phyloP scores from a whole-genome alignment of 371 early-diverging fungal genomes.

The Gilbertella persicaria region DNA sequence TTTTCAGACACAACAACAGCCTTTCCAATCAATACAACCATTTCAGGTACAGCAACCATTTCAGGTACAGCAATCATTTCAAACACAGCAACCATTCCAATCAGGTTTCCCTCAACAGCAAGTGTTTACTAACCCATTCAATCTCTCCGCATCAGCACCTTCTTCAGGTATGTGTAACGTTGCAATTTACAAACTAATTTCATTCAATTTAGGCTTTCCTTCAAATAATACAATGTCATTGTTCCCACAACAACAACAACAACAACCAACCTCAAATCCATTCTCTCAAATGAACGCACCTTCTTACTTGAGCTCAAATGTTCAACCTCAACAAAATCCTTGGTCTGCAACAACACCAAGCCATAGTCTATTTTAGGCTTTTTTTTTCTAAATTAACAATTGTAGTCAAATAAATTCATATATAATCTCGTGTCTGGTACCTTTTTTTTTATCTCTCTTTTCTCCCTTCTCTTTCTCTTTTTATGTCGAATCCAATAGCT shows the following conservation, averaged over 20 bases:
- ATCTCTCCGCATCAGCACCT: neutral
- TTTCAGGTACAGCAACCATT: neutral
- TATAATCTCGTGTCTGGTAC: too few relatives aligned
- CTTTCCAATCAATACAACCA: neutral
- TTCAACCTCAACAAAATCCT: neutral
- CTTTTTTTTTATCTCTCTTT: conserved; percentile 4
- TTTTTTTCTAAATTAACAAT: too few relatives aligned
- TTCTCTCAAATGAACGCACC: neutral
- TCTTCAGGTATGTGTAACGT: neutral
- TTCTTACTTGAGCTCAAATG: neutral
- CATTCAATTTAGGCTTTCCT: neutral
- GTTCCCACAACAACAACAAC: neutral
- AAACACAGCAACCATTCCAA: neutral
- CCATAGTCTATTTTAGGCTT: neutral
- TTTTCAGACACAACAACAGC: neutral
- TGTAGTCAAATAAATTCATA: too few relatives aligned
- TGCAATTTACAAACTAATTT: neutral
- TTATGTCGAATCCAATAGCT: conserved; percentile 49
- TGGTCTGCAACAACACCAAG: neutral
- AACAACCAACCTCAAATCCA: neutral
- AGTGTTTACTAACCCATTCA: neutral
- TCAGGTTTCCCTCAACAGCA: neutral
- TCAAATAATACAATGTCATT: neutral
- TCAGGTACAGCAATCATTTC: neutral
- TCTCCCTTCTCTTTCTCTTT: conserved; percentile 1